Conservation (phyloP, 768 basidiomycete species). For the Suillus americanus region DNA sequence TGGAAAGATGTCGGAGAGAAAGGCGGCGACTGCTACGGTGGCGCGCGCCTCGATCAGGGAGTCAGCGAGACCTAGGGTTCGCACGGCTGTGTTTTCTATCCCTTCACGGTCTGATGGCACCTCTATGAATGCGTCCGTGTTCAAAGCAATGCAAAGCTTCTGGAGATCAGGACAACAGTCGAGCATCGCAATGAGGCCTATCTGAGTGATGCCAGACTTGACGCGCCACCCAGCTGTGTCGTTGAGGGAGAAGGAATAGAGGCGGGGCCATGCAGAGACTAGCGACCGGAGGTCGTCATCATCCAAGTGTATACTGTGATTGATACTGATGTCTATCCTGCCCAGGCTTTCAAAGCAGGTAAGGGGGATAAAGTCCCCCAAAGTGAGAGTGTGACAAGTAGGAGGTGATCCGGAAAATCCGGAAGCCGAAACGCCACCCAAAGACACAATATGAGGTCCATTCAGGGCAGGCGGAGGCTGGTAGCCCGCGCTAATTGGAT, state of each 20-base stretch:
- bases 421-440: not conserved
- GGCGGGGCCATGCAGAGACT: conserved; percentile 2
- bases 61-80: conserved; percentile 1
- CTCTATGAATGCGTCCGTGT: not conserved
- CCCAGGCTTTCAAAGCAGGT: not conserved
- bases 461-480: not conserved
- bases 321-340: conserved; percentile 3
- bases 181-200: conserved; percentile 2
- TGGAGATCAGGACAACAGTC: conserved; percentile 1
- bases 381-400: not conserved
- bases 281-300: not conserved
- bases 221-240: not conserved
- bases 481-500: not conserved
- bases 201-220: conserved; percentile 5
- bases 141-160: conserved; percentile 5
- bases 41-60: not conserved
- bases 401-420: too few relatives aligned
- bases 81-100: not conserved
- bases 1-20: conserved; percentile 6
- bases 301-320: not conserved
- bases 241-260: conserved; percentile 5
- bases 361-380: conserved; percentile 2
- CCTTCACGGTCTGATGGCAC: not conserved
- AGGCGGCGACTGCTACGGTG: conserved; percentile 5
- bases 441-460: not conserved